A percentile compares a stretch with the other conserved stretches of the same genome.
Evolutionary conservation across 208 protist genomes (phyloP).

Genomic region (Acanthamoeba culbertsoni): DNA sequence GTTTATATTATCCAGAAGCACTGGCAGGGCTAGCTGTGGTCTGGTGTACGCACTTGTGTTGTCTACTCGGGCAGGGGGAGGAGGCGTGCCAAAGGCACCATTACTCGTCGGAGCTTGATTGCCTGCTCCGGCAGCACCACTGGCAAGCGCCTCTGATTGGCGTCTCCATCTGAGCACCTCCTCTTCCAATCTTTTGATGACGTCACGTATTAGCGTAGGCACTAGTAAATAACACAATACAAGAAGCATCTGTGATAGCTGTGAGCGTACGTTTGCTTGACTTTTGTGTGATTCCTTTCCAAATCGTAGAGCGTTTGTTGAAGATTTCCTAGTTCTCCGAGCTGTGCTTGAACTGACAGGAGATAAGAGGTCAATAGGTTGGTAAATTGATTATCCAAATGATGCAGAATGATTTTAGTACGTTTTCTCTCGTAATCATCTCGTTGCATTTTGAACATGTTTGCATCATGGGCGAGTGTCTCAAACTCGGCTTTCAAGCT

Average conservation of each 20-base stretch:
- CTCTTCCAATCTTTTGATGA: slow-evolving; percentile 15
- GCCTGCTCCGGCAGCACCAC: neutral
- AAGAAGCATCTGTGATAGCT: neutral
- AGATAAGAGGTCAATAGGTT: no score
- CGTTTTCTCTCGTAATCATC: slow-evolving; percentile 75
- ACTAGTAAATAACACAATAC: slow-evolving; percentile 27
- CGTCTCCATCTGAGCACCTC: slow-evolving; percentile 12
- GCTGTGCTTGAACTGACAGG: slow-evolving; percentile 65
- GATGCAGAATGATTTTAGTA: neutral
- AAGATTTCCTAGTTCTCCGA: slow-evolving; percentile 63
- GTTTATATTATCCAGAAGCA: no score
- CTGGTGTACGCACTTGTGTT: neutral
- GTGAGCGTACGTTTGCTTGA: slow-evolving; percentile 64
- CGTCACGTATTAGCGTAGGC: neutral
- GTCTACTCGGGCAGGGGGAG: neutral
- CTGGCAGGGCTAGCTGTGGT: neutral
- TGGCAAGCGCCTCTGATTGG: neutral
- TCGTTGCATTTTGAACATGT: slow-evolving; percentile 61
- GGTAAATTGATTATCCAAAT: no score
- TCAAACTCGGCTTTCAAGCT: slow-evolving; percentile 65
- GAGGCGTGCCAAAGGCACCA: neutral
- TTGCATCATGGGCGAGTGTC: slow-evolving; percentile 49
- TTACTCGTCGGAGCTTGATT: neutral
- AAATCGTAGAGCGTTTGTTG: slow-evolving; percentile 73
- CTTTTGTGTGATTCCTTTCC: slow-evolving; percentile 66